Percentiles rank a stretch among this genome's conserved stretches.
These are phyloP conservation scores for Acacia confusa DNA, from an alignment of 306 rosid species.

Conservation along the genomic window DNA sequence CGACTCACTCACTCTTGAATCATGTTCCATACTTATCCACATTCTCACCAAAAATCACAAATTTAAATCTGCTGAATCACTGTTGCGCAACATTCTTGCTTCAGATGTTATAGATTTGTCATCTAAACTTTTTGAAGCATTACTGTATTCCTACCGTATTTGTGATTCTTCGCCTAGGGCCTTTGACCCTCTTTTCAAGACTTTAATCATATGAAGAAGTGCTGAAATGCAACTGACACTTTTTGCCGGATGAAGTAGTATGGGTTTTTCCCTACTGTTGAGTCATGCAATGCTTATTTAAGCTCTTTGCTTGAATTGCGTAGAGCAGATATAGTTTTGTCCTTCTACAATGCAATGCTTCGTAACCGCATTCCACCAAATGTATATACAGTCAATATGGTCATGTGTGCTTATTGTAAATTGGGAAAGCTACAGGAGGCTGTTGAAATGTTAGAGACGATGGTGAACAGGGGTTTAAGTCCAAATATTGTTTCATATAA, in stretches of 20 bases:
- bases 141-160: slow-evolving; percentile 52
- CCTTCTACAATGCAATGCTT: slow-evolving; percentile 56
- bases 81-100: slow-evolving; percentile 45
- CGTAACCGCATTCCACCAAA: slow-evolving; percentile 52
- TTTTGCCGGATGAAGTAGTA: slow-evolving; percentile 68
- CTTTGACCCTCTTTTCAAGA: slow-evolving; percentile 77
- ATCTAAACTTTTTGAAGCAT: slow-evolving; percentile 53
- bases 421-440: slow-evolving; percentile 65
- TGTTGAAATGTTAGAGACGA: slow-evolving; percentile 48
- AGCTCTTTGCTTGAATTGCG: slow-evolving; percentile 61
- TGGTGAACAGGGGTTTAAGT: slow-evolving; percentile 66
- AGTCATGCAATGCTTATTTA: slow-evolving; percentile 73
- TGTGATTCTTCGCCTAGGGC: slow-evolving; percentile 71
- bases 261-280: slow-evolving; percentile 69
- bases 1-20: slow-evolving; percentile 53
- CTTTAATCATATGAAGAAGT: slow-evolving; percentile 67
- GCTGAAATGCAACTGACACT: slow-evolving; percentile 56
- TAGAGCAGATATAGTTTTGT: slow-evolving; percentile 57
- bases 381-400: slow-evolving; percentile 71
- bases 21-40: slow-evolving; percentile 64
- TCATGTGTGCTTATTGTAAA: slow-evolving; percentile 61
- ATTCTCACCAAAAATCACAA: slow-evolving; percentile 62
- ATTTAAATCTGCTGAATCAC: slow-evolving; percentile 54
- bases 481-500: slow-evolving; percentile 69
- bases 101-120: slow-evolving; percentile 43